Base-by-base conservation (phyloP, 2,329 filamentous ascomycete species). In the Stemphylium vesicarium region DNA sequence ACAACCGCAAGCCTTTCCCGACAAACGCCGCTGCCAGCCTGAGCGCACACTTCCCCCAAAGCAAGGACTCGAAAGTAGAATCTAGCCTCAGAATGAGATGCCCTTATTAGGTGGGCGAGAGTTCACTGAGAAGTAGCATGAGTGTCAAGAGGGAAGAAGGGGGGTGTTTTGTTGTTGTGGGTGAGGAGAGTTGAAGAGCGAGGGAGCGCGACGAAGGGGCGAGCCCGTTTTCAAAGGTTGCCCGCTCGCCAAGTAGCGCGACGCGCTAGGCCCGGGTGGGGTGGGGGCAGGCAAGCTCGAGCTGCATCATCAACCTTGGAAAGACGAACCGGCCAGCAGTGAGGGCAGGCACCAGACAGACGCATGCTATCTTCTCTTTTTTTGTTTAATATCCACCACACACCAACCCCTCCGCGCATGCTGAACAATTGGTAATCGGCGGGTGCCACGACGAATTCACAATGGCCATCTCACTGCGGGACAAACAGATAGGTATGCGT, bases 401-500 rank as follows among this genome's bases (percentile, higher is more conserved):
- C 15, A 7, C 4, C 5, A 3, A 1, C 6, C 7, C 45, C 42
- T n/a, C 43, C 32, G 16, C 48, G 60, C 64, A 51, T 63, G 73
- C 71, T 56, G 57, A 55, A 62, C 64, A 62, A 59, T 50, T 53
- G 61, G 49, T 71, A 68, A 57, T 44, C 50, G 51, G 64, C 59
- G 62, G 57, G 62, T 59, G 68, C 62, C 61, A 66, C 48, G 53
- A 49, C 59, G 39, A 31, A 63, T 39, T 44, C 65, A 66, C 54
- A 55, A 75, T 74, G 71, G 69, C 72, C 47, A 50, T 62, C 49
- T 69, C 70, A 66, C 82, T 91, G 63, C 82, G 88, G 73, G 87
- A 90, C 78, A 85, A 87, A 71, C 88, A 91, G 81, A 87, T 90
- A 57, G 64, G 69, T 69, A 66, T 29, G 15, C 18, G 20, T n/a